These are phyloP conservation scores for Lecanicillium sp. DNA, from an alignment of 2,329 filamentous ascomycete genomes.

Conservation along the genomic window DNA sequence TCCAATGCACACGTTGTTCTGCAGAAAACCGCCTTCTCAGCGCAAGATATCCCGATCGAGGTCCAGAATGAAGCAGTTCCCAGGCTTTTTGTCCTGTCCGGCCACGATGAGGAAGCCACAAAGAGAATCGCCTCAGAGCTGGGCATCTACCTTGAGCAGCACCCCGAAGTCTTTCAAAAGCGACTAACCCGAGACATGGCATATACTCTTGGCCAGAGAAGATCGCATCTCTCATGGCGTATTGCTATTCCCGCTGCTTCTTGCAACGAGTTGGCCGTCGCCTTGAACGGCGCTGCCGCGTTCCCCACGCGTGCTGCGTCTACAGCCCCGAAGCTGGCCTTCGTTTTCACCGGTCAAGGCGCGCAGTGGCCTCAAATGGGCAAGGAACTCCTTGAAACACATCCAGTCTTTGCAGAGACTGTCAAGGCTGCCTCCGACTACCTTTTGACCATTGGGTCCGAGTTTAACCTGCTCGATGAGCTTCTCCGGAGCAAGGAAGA, in stretches of 20 bases:
- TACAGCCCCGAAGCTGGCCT: conserved; percentile 17
- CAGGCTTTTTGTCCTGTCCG: conserved; percentile 35
- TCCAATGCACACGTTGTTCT: conserved; percentile 35
- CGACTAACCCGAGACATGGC: conserved; percentile 36
- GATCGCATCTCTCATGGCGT: conserved; percentile 34
- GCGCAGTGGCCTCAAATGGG: conserved; percentile 31
- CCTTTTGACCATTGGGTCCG: conserved; percentile 23
- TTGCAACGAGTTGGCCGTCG: conserved; percentile 30
- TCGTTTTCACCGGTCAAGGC: conserved; percentile 32
- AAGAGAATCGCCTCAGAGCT: conserved; percentile 22
- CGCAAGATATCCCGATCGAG: conserved; percentile 4
- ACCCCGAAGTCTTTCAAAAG: conserved; percentile 32
- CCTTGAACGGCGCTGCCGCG: conserved; percentile 4
- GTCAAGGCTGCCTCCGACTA: conserved; percentile 23
- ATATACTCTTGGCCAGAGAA: conserved; percentile 37
- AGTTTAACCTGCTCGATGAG: conserved; percentile 29
- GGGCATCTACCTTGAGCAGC: conserved; percentile 30
- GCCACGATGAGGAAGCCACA: conserved; percentile 26
- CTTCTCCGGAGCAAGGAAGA: conserved; percentile 24
- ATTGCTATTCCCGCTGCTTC: conserved; percentile 33
- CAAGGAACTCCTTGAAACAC: conserved; percentile 23
- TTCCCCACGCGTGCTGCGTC: conserved; percentile 11
- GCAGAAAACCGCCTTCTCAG: conserved; percentile 24
- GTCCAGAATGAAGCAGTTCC: conserved; percentile 9
- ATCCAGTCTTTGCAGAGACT: conserved; percentile 25